These are phyloP conservation scores for Coniferiporia weirii DNA, from an alignment of 1,284 basidiomycete species.

Conservation along the genomic window DNA sequence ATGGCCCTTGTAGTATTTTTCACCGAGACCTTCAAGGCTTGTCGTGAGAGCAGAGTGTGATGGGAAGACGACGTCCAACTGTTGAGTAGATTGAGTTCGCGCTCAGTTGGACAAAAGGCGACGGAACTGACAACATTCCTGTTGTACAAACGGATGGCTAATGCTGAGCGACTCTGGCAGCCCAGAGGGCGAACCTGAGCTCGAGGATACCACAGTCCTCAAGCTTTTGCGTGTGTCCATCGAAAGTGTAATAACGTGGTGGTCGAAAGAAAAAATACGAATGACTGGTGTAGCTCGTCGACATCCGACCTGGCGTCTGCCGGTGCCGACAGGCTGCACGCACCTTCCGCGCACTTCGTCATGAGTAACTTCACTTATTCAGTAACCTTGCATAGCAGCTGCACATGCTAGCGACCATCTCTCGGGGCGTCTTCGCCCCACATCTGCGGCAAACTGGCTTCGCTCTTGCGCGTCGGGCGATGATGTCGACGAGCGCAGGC, in stretches of 20 bases:
- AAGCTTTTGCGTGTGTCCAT: neutral
- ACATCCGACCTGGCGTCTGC: neutral
- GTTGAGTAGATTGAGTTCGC: neutral
- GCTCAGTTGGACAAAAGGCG: neutral
- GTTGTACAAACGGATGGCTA: conserved; percentile 14
- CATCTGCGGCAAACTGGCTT: neutral
- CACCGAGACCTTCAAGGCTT: neutral
- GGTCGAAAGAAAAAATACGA: neutral
- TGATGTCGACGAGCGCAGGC: conserved; percentile 4
- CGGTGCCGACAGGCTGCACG: neutral
- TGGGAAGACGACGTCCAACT: conserved; percentile 12
- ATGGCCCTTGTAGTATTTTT: neutral
- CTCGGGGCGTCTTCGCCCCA: neutral
- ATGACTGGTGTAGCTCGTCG: neutral
- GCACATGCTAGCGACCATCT: neutral
- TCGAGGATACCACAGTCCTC: neutral
- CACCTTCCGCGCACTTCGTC: neutral
- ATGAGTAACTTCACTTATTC: neutral
- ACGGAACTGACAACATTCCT: conserved; percentile 14
- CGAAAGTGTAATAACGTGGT: neutral
- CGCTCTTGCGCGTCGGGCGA: neutral
- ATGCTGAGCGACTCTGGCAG: neutral
- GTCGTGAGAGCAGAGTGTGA: neutral
- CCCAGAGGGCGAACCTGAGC: neutral
- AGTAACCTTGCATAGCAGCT: neutral